Percentiles rank a stretch among this genome's conserved stretches.
Conservation (phyloP, 177 flowering plant species). For the Tripterygium wilfordii region DNA sequence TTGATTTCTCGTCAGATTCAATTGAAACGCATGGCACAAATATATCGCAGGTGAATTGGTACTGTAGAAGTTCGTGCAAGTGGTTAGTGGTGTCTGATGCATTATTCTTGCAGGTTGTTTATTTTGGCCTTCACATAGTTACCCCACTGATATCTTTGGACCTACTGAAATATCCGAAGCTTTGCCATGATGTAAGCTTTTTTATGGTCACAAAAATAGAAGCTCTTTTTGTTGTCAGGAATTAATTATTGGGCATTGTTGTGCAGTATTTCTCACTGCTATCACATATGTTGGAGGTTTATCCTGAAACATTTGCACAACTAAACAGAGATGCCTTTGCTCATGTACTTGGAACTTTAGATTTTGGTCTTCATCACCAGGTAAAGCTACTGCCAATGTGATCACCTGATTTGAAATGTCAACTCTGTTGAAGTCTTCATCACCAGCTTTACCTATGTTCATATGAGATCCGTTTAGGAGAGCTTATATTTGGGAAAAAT, state of each 20-base stretch:
- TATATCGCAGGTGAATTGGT: constrained; percentile 62
- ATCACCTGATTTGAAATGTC: too few species aligned
- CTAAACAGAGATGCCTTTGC: constrained; percentile 60
- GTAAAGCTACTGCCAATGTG: constrained; percentile 20
- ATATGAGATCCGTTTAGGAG: too few species aligned
- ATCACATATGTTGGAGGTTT: constrained; percentile 89
- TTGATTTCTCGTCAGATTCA: constrained; percentile 75
- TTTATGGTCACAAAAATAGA: not conserved
- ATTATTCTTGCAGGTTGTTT: constrained; percentile 63
- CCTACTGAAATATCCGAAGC: constrained; percentile 88
- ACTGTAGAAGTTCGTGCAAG: not conserved
- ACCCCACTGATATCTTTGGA: constrained; percentile 84
- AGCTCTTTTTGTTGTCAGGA: not conserved
- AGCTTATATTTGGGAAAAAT: too few species aligned
- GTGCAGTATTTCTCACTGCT: constrained; percentile 78
- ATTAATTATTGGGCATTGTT: constrained; percentile 12
- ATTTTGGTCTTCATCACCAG: constrained; percentile 88
- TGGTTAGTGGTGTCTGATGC: constrained; percentile 10
- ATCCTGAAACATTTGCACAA: constrained; percentile 84
- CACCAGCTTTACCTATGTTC: too few species aligned
- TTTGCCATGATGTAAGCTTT: constrained; percentile 74
- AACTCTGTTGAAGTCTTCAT: too few species aligned
- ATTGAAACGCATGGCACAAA: constrained; percentile 44
- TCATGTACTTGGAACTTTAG: constrained; percentile 68
- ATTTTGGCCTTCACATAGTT: constrained; percentile 82